Evolutionary conservation across 1,139 yeast species (phyloP).

Genomic region (Candida gigantensis): DNA sequence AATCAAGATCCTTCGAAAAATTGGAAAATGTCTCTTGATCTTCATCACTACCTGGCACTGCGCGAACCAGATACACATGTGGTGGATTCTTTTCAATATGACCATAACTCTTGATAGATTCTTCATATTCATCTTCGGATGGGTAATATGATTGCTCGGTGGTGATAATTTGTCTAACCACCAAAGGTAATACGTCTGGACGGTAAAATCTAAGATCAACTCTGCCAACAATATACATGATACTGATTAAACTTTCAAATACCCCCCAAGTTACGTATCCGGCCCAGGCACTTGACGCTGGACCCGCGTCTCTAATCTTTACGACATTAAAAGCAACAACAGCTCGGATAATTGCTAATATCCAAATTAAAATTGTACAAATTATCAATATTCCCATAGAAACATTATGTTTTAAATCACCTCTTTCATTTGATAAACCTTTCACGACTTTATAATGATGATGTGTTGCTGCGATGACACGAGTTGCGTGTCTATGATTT

Average conservation of each 20-base stretch:
- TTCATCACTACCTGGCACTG: constrained; percentile 4
- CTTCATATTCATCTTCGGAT: constrained; percentile 10
- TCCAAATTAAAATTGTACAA: constrained; percentile 36
- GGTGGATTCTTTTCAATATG: not conserved
- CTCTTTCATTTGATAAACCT: constrained; percentile 42
- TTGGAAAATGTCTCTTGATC: too few relatives aligned
- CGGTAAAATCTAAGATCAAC: constrained; percentile 49
- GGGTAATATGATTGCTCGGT: constrained; percentile 38
- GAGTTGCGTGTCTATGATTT: constrained; percentile 44
- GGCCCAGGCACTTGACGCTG: constrained; percentile 26
- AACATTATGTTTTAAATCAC: constrained; percentile 36
- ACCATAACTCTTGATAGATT: constrained; percentile 3
- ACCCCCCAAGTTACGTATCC: constrained; percentile 45
- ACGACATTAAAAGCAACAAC: constrained; percentile 35
- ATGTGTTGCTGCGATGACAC: constrained; percentile 48
- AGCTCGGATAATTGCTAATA: constrained; percentile 32
- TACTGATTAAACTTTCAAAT: constrained; percentile 37
- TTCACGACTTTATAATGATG: constrained; percentile 44
- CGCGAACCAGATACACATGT: too few relatives aligned
- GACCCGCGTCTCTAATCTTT: constrained; percentile 20
- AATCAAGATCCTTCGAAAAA: constrained; percentile 17
- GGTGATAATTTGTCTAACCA: constrained; percentile 40
- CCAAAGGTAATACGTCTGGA: constrained; percentile 44
- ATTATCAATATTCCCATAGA: constrained; percentile 33
- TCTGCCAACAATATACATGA: constrained; percentile 44